Percentiles rank a stretch among this genome's conserved stretches.
Evolutionary conservation across 495 filamentous ascomycete genomes (phyloP).

Genomic region (Penicillium goetzii): DNA sequence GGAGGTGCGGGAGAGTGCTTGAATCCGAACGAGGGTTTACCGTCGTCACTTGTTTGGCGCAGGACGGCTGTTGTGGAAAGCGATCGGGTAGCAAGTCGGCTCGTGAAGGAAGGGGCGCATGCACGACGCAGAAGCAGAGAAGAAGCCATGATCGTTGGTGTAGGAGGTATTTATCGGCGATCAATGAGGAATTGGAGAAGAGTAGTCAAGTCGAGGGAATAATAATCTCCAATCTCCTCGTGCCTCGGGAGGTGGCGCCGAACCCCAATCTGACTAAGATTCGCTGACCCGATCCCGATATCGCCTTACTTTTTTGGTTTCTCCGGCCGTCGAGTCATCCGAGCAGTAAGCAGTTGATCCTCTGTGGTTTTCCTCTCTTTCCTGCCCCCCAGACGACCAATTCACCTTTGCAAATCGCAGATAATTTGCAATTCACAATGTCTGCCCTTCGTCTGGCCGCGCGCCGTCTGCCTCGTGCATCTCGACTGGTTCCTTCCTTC

Average conservation of each 20-base stretch:
- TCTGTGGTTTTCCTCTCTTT: neutral
- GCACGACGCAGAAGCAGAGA: conserved; percentile 24
- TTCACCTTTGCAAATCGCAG: conserved; percentile 15
- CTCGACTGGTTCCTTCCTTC: conserved; percentile 35
- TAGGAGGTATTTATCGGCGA: conserved; percentile 8
- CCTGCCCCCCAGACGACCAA: conserved; percentile 7
- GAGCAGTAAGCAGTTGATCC: neutral
- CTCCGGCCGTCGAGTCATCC: conserved; percentile 15
- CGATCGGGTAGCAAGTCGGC: conserved; percentile 33
- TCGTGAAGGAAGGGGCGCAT: conserved; percentile 24
- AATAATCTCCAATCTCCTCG: conserved; percentile 10
- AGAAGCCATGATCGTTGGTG: conserved; percentile 21
- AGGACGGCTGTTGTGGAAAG: conserved; percentile 40
- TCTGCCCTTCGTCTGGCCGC: conserved; percentile 41
- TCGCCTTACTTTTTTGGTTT: conserved; percentile 36
- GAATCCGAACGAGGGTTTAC: conserved; percentile 45
- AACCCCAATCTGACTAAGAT: conserved; percentile 33
- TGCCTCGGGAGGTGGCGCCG: conserved; percentile 24
- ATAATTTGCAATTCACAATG: conserved; percentile 18
- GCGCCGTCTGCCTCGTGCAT: conserved; percentile 45
- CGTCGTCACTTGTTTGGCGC: conserved; percentile 28
- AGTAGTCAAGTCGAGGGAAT: conserved; percentile 4
- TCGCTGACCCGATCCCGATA: conserved; percentile 39
- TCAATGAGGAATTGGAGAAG: conserved; percentile 9
- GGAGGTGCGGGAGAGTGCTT: conserved; percentile 70